Base-by-base conservation (phyloP, 257 asterid species). In the Osmanthus fragrans region DNA sequence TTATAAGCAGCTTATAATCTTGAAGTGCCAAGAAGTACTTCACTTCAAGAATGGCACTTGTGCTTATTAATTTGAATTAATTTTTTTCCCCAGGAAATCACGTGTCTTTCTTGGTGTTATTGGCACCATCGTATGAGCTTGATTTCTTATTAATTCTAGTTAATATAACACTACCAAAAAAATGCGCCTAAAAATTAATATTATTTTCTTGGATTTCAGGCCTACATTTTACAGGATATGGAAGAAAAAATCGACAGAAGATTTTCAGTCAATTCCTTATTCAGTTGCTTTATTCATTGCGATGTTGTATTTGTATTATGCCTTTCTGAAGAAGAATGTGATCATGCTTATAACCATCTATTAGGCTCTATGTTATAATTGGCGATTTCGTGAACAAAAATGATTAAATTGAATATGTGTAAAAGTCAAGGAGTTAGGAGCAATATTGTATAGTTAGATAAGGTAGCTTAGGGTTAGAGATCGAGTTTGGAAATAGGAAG, bases 91-190 rank as follows among this genome's bases (percentile, higher is more conserved):
- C 70, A 90, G 97, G 98, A 81, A 91, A 91, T 80, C 74, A 85
- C 5, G 93, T 91, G 78, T 93, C 98, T 77, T 91, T 90, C 88
- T 80, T 92, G 94, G 98, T 94, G 75, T 94, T 77, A 85, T 75
- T 94, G 87, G 86, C 98, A 10, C 98, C 98, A 2, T 13, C 86
- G 97, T 91, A 83, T 82, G 87, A 47, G 30, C 25, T 69, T 19
- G 19, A 68, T 51, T 49, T 5, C 3, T 54, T 70, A n/a, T 1
- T 4, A 11, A 34, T 1, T 27, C n/a, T 10, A 21, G 8, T 51
- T 18, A 19, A 51, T n/a, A n/a, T n/a, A n/a, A n/a, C 12, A 45
- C 3, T 12, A 12, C 1, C 51, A 1, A 51, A 16, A 34, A 51
- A 4, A 18, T 33, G 5, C 27, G 7, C 3, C 15, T 4, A 5